These are phyloP conservation scores for Colletotrichum spaethianum DNA, from an alignment of 2,329 filamentous ascomycete species.

Conservation along the genomic window DNA sequence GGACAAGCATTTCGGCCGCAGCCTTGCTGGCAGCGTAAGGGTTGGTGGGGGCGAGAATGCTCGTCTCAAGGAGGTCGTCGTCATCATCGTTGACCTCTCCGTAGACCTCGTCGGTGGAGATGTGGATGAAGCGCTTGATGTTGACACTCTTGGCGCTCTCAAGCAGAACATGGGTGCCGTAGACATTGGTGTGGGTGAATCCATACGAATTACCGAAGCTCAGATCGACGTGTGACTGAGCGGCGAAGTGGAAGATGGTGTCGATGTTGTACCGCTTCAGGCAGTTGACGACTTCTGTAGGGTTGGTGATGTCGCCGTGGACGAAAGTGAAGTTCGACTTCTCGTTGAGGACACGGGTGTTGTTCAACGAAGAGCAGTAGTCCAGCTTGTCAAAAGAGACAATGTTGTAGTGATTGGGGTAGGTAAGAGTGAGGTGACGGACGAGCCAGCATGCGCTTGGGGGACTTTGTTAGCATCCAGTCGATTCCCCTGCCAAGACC, in stretches of 20 bases:
- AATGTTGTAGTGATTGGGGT: slow-evolving; percentile 81
- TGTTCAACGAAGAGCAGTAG: slow-evolving; percentile 86
- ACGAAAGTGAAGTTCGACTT: slow-evolving; percentile 84
- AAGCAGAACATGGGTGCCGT: slow-evolving; percentile 86
- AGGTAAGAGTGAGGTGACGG: slow-evolving; percentile 81
- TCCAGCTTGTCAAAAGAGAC: slow-evolving; percentile 89
- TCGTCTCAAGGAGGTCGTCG: slow-evolving; percentile 80
- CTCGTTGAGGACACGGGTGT: slow-evolving; percentile 78
- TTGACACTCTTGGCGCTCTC: slow-evolving; percentile 82
- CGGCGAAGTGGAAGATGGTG: slow-evolving; percentile 87
- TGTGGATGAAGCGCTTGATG: slow-evolving; percentile 82
- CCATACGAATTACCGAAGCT: slow-evolving; percentile 87
- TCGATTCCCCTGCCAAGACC: slow-evolving; percentile 13
- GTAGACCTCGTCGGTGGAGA: slow-evolving; percentile 90
- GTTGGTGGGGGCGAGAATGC: slow-evolving; percentile 84
- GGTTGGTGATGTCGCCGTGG: slow-evolving; percentile 83
- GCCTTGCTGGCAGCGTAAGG: slow-evolving; percentile 87
- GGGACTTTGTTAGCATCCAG: slow-evolving; percentile 27
- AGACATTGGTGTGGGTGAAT: slow-evolving; percentile 86
- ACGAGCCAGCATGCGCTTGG: slow-evolving; percentile 85
- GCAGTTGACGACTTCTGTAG: slow-evolving; percentile 77
- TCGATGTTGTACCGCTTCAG: slow-evolving; percentile 81
- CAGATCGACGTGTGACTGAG: slow-evolving; percentile 87
- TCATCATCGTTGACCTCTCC: slow-evolving; percentile 82
- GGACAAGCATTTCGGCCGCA: slow-evolving; percentile 88